These are phyloP conservation scores for Vachellia pachyceras DNA, from an alignment of 306 rosid genomes.

Conservation along the genomic window DNA sequence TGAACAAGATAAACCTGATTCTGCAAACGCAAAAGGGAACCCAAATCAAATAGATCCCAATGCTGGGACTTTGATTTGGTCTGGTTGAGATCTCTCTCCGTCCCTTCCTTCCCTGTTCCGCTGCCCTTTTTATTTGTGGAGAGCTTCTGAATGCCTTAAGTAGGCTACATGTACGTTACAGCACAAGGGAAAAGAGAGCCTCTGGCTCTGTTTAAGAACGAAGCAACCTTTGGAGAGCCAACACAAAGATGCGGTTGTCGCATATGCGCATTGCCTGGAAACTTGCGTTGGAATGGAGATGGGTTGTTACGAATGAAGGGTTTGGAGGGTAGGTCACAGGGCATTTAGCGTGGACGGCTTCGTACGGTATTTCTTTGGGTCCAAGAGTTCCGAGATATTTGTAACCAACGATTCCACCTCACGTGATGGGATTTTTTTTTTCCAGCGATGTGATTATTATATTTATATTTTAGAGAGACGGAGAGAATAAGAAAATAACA, in stretches of 20 bases:
- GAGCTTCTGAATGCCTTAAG: background rate
- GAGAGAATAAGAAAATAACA: too few species aligned
- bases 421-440: background rate
- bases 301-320: background rate
- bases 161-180: background rate
- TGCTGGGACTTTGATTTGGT: background rate
- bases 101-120: background rate
- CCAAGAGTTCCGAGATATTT: slow-evolving; percentile 27
- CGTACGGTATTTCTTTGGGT: background rate
- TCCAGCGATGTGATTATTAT: too few species aligned
- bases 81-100: background rate
- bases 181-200: background rate
- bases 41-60: slow-evolving; percentile 26
- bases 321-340: background rate
- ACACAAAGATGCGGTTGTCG: slow-evolving; percentile 1
- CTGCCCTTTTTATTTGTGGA: background rate
- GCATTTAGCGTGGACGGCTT: background rate
- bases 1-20: background rate
- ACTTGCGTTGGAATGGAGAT: background rate
- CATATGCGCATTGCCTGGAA: background rate
- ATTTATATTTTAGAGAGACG: too few species aligned
- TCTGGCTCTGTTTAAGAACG: background rate
- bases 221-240: background rate
- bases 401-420: background rate
- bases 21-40: background rate